Evolutionary conservation across 805 yeast species (phyloP).

Genomic region (Zygosaccharomyces gambellarensis): DNA sequence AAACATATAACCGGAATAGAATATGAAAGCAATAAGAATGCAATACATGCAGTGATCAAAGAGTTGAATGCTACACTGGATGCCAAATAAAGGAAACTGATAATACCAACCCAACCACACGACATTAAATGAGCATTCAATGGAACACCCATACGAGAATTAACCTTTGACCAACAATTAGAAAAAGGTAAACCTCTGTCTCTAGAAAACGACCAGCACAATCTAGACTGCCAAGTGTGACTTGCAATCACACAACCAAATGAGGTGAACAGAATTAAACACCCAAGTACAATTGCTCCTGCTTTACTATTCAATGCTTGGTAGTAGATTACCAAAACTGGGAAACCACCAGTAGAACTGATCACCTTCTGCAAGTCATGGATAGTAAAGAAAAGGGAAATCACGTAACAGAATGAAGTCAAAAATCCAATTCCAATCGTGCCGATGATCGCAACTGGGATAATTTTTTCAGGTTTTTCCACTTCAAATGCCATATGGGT

Average conservation of each 20-base stretch:
- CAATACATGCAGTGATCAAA: slow-evolving; percentile 57
- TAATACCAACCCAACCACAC: slow-evolving; percentile 45
- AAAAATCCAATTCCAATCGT: slow-evolving; percentile 64
- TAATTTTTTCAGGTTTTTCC: slow-evolving; percentile 50
- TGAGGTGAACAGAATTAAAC: slow-evolving; percentile 51
- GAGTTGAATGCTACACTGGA: slow-evolving; percentile 67
- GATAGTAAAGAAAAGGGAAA: slow-evolving; percentile 60
- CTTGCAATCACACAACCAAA: slow-evolving; percentile 60
- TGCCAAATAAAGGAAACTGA: slow-evolving; percentile 59
- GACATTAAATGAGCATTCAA: slow-evolving; percentile 59
- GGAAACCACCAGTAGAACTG: slow-evolving; percentile 52
- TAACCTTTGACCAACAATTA: slow-evolving; percentile 47
- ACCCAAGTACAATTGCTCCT: slow-evolving; percentile 54
- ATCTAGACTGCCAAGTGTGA: slow-evolving; percentile 68
- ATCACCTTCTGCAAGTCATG: slow-evolving; percentile 47
- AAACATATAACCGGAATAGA: slow-evolving; percentile 51
- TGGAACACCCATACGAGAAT: slow-evolving; percentile 53
- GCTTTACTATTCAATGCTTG: slow-evolving; percentile 52
- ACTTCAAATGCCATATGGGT: slow-evolving; percentile 73
- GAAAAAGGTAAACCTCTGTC: slow-evolving; percentile 65
- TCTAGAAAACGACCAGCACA: slow-evolving; percentile 69
- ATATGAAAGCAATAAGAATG: slow-evolving; percentile 57
- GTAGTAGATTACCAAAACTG: slow-evolving; percentile 58
- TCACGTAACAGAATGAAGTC: slow-evolving; percentile 52
- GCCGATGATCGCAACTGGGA: slow-evolving; percentile 63